Evolutionary conservation across 139 green algal species (phyloP), one percentile per base, ranked within the genome.

Genomic region (Gonium pectorale): DNA sequence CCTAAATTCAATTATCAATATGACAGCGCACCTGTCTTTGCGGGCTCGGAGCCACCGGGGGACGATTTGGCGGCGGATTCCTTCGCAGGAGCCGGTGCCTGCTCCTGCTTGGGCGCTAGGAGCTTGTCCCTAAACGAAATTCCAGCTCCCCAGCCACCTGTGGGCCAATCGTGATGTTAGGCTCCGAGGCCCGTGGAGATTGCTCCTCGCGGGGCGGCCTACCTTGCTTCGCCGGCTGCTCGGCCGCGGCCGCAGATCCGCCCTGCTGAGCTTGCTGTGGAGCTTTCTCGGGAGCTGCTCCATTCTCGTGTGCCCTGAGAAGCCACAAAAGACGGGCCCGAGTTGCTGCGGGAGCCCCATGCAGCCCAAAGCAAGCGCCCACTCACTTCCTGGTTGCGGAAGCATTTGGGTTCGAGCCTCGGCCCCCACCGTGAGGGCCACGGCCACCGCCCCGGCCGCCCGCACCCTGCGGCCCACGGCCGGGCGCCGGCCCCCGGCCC

Each of bases 41-140:
- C n/a, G 9, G 77, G 9, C 8, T 83, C 77, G 26, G 77, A 31
- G 6, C 77, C 77, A 24, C 51, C 71, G 13, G 59, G 38, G 22
- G 59, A 59, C 5, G 77, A 24, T 31, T 64, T 64, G 43, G 77
- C 77, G 77, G 77, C 63, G 44, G 56, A 33, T 38, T 82, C 75
- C 38, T 56, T 72, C 19, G 72, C 44, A n/a, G 63, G 59, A 59
- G 54, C 59, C 1, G 75, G 59, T 41, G 41, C 41, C 15, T 40
- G 5, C 77, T 83, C 77, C 62, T 52, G 43, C 77, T 83, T 83
- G 0, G 56, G 73, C 9, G 77, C 77, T 43, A 83, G 51, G 24
- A 83, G 35, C 22, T 83, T 83, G 3, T 83, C 77, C 77, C 73
- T 83, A 49, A 83, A 83, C 3, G 77, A 83, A 15, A 40, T 73